Evolutionary conservation across 148 eudicot genomes (phyloP).

Genomic region (Rhododendron ferrugineum): DNA sequence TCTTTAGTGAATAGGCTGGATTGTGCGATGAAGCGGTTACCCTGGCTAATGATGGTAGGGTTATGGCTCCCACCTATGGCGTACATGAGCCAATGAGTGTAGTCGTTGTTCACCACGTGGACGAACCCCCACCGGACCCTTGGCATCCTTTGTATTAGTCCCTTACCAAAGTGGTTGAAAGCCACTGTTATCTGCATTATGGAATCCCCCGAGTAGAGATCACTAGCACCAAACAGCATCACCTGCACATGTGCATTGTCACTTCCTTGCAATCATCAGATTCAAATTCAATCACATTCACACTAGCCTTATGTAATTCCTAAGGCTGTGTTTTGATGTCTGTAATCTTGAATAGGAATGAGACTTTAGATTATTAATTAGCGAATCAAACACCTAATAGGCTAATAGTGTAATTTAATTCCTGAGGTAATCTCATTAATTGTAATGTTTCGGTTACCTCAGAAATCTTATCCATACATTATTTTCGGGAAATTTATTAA

Average conservation of each 20-base stretch:
- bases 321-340: neutral
- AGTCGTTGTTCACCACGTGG: conserved; percentile 77
- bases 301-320: neutral
- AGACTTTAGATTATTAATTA: neutral
- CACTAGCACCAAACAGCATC: conserved; percentile 58
- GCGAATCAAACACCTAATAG: neutral
- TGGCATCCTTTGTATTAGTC: conserved; percentile 73
- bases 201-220: conserved; percentile 30
- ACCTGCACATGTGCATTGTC: conserved; percentile 27
- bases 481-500: neutral
- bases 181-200: conserved; percentile 73
- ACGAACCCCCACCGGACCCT: conserved; percentile 63
- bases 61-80: conserved; percentile 27
- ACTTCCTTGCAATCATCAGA: neutral
- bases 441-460: neutral
- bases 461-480: neutral
- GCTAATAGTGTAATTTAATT: neutral
- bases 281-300: neutral
- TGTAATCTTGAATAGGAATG: neutral
- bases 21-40: conserved; percentile 19
- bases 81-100: conserved; percentile 71
- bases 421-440: neutral
- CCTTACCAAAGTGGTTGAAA: conserved; percentile 66
- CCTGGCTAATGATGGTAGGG: conserved; percentile 11
- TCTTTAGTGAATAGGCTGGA: conserved; percentile 9